Base-by-base conservation (phyloP, 2,329 filamentous ascomycete genomes). In the Verticillium nubilum region DNA sequence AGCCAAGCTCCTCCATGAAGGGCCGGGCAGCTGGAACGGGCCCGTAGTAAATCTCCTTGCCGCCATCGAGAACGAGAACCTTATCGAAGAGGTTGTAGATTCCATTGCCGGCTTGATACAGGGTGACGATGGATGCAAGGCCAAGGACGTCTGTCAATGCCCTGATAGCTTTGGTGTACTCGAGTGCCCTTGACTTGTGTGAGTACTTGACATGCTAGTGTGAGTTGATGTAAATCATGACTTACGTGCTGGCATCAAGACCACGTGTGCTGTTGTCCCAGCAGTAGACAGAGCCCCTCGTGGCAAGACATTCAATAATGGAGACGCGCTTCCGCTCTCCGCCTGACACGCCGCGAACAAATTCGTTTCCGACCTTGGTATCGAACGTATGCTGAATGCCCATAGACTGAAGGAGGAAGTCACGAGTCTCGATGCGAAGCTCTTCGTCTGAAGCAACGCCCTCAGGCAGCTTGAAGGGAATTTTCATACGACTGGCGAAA, bases 11-110 rank as follows among this genome's bases (percentile, higher is more conserved):
- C 66, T 89, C 85, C 79, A 90, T 87, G 66, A 87, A 90, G 0
- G 84, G 82, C 4, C 78, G 73, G 0, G 87, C 87, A 61, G 86
- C 76, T 5, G 77, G 71, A 63, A 78, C 74, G 0, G 86, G 80
- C 0, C 87, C 87, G 63, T 87, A 89, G 73, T 81, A 90, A 53
- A 89, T 79, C 64, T 90, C 71, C 62, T 85, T 84, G 54, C 87
- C 87, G 60, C 85, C 80, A 54, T 90, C 86, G 3, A 90, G 78
- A 9, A 90, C 80, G 0, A 90, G 76, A 0, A 89, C 86, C 67
- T 90, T 90, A 68, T 90, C 86, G 67, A 90, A 90, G 0, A 86
- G 77, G 27, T 88, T 76, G 68, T 88, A 89, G 60, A 90, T 89
- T 26, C 82, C 85, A 59, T 90, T 88, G 5, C 86, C 85, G 3